Conservation (phyloP, 345 rosid genomes). For the rapeseed (Brassica napus) region Da-Ae NC_063449.1:42988501-42989000, state of each 20-base stretch:
- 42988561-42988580: background rate
- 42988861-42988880: slow-evolving; percentile 11
- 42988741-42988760: slow-evolving; percentile 29
- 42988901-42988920: slow-evolving; percentile 18
- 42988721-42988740: background rate
- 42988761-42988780: slow-evolving; percentile 27
- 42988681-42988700: slow-evolving; percentile 24
- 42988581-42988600: slow-evolving; percentile 27
- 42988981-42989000: slow-evolving; percentile 15
- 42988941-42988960: background rate
- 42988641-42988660: slow-evolving; percentile 31
- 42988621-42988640: background rate
- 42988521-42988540: background rate
- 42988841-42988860: slow-evolving; percentile 40
- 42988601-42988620: slow-evolving; percentile 17
- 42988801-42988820: slow-evolving; percentile 44
- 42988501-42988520: background rate
- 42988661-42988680: background rate
- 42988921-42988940: background rate
- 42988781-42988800: slow-evolving; percentile 28
- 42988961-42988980: slow-evolving; percentile 7
- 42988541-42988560: background rate
- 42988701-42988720: slow-evolving; percentile 9
- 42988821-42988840: slow-evolving; percentile 37
- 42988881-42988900: slow-evolving; percentile 14